Conservation (phyloP, 2,329 filamentous ascomycete genomes). For the Sclerotinia subarctica region DNA sequence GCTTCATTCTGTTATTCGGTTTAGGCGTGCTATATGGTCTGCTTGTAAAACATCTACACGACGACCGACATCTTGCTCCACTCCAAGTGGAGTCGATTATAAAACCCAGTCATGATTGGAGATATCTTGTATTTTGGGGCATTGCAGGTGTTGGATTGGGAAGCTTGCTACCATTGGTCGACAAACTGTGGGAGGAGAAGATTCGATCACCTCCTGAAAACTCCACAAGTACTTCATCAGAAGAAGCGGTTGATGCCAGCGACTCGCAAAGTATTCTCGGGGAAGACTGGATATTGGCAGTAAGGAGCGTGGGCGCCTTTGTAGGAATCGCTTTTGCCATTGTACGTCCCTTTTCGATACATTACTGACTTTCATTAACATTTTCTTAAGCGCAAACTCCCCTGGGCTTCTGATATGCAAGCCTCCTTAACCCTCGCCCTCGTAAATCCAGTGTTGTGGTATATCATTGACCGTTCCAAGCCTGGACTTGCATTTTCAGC, state of each 20-base stretch:
- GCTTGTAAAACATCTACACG: constrained; percentile 76
- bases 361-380: constrained; percentile 23
- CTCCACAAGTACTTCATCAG: constrained; percentile 21
- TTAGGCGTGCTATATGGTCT: constrained; percentile 82
- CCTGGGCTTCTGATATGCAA: constrained; percentile 94
- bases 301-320: constrained; percentile 67
- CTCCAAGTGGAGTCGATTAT: constrained; percentile 51
- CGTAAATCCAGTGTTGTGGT: constrained; percentile 93
- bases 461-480: constrained; percentile 85
- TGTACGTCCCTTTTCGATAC: constrained; percentile 55
- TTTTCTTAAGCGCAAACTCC: constrained; percentile 67
- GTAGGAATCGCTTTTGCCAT: constrained; percentile 76
- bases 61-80: constrained; percentile 60
- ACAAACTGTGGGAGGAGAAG: constrained; percentile 64
- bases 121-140: constrained; percentile 80
- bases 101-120: constrained; percentile 50
- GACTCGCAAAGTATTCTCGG: constrained; percentile 40
- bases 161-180: constrained; percentile 78
- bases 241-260: constrained; percentile 30
- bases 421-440: constrained; percentile 84
- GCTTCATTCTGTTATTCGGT: constrained; percentile 65
- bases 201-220: not conserved
- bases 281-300: constrained; percentile 73
- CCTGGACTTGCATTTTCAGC: constrained; percentile 79
- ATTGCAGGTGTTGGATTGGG: constrained; percentile 73